These are phyloP conservation scores for Oenanthe sinensis DNA, from an alignment of 129 eudicot genomes.

Conservation along the genomic window DNA sequence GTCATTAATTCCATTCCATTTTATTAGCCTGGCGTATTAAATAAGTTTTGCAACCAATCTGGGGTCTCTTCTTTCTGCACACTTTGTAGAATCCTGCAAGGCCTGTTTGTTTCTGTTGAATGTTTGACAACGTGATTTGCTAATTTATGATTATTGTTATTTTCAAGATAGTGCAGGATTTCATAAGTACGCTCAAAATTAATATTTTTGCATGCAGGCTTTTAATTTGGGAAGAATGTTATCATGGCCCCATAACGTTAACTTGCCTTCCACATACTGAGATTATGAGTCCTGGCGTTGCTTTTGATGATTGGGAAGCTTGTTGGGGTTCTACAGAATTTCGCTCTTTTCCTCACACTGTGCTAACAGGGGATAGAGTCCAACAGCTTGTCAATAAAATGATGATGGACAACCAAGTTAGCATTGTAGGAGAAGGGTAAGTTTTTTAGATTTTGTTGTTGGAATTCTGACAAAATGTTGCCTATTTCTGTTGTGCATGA, in stretches of 20 bases:
- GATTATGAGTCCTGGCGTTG: constrained; percentile 14
- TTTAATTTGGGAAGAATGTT: constrained; percentile 93
- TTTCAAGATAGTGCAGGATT: background rate
- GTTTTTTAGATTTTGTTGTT: background rate
- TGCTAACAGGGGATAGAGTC: constrained; percentile 34
- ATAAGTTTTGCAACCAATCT: background rate
- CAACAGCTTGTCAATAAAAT: constrained; percentile 72
- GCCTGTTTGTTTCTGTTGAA: background rate
- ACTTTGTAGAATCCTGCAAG: background rate
- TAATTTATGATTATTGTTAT: background rate
- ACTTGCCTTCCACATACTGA: constrained; percentile 24
- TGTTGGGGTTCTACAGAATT: constrained; percentile 26
- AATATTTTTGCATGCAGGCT: constrained; percentile 37
- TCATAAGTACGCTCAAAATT: constrained; percentile 4
- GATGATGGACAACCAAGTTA: constrained; percentile 79
- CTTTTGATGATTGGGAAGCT: constrained; percentile 24
- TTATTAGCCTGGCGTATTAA: background rate
- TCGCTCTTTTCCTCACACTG: constrained; percentile 11
- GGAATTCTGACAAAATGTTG: background rate
- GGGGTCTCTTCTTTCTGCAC: background rate
- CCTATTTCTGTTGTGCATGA: background rate
- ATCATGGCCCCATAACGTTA: constrained; percentile 40
- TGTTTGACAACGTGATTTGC: background rate
- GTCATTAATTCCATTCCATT: constrained; percentile 10
- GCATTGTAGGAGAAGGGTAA: constrained; percentile 87